A percentile compares a stretch with the other conserved stretches of the same genome.
Evolutionary conservation across 2,329 filamentous ascomycete species (phyloP).

Genomic region (Ophiocordyceps camponoti-leonardi): DNA sequence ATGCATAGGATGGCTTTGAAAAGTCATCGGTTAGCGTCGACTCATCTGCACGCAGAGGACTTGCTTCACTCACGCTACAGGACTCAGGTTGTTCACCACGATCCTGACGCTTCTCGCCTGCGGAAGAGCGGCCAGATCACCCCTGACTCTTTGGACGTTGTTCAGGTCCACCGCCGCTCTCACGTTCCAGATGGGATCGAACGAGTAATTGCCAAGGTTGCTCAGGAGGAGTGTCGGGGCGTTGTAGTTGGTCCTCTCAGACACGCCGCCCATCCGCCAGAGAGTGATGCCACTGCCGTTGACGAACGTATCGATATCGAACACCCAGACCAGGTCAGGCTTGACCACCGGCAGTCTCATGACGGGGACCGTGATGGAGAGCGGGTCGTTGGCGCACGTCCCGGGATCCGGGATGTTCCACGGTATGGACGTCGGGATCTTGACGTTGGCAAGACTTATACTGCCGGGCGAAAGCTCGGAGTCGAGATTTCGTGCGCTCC

Average conservation of each 20-base stretch:
- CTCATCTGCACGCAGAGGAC: too few species aligned
- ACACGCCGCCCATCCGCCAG: slow-evolving; percentile 33
- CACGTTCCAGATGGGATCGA: slow-evolving; percentile 37
- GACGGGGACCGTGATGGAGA: slow-evolving; percentile 31
- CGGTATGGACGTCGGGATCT: slow-evolving; percentile 29
- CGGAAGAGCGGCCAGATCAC: slow-evolving; percentile 30
- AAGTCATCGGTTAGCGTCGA: too few species aligned
- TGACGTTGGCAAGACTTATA: slow-evolving; percentile 1
- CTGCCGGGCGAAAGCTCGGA: not conserved
- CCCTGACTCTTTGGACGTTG: slow-evolving; percentile 39
- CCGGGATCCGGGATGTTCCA: slow-evolving; percentile 31
- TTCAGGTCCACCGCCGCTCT: slow-evolving; percentile 31
- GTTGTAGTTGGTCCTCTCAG: slow-evolving; percentile 41
- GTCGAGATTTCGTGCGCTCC: not conserved
- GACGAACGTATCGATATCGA: slow-evolving; percentile 27
- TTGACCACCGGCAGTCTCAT: slow-evolving; percentile 27
- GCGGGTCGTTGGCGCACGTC: slow-evolving; percentile 39
- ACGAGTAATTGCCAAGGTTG: slow-evolving; percentile 32
- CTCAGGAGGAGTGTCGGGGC: slow-evolving; percentile 36
- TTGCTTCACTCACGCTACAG: slow-evolving; percentile 28
- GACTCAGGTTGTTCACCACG: slow-evolving; percentile 35
- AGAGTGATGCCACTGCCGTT: slow-evolving; percentile 34
- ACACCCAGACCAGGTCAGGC: slow-evolving; percentile 22
- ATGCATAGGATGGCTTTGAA: slow-evolving; percentile 43
- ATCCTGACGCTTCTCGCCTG: slow-evolving; percentile 36